Percentiles rank a stretch among this genome's conserved stretches.
Evolutionary conservation across 2,329 filamentous ascomycete genomes (phyloP).

Genomic region (Laburnicola sp.): DNA sequence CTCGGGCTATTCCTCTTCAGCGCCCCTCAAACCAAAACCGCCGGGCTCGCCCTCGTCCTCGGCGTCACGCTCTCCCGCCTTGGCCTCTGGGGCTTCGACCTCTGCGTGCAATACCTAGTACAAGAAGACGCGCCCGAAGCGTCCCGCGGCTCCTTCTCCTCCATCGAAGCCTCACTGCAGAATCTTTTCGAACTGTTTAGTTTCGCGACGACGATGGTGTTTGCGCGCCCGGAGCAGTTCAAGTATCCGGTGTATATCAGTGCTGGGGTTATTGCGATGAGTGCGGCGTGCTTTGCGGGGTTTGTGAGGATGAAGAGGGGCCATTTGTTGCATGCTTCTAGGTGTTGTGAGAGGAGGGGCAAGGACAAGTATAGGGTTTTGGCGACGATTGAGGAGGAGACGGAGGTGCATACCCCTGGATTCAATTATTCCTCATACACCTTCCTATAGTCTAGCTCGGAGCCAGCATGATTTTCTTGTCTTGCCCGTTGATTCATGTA

Average conservation of each 20-base stretch:
- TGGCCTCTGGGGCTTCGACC: constrained; percentile 54
- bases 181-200: constrained; percentile 71
- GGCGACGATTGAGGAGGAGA: constrained; percentile 21
- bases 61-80: constrained; percentile 48
- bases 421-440: no score
- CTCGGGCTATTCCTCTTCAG: constrained; percentile 32
- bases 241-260: constrained; percentile 64
- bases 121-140: constrained; percentile 49
- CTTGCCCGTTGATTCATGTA: no score
- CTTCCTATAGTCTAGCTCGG: no score
- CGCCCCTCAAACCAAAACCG: constrained; percentile 20
- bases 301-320: constrained; percentile 63
- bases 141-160: constrained; percentile 67
- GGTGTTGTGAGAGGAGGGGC: constrained; percentile 25
- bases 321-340: constrained; percentile 59
- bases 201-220: constrained; percentile 67
- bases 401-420: neutral
- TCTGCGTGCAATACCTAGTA: constrained; percentile 51
- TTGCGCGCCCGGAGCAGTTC: constrained; percentile 66
- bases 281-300: constrained; percentile 57
- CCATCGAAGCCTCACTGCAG: constrained; percentile 68
- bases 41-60: constrained; percentile 39
- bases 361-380: constrained; percentile 16
- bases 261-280: constrained; percentile 54
- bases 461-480: no score